Percentiles rank a stretch among this genome's conserved stretches.
Evolutionary conservation across 1,284 basidiomycete genomes (phyloP).

Genomic region (Apiotrichum gracile): DNA sequence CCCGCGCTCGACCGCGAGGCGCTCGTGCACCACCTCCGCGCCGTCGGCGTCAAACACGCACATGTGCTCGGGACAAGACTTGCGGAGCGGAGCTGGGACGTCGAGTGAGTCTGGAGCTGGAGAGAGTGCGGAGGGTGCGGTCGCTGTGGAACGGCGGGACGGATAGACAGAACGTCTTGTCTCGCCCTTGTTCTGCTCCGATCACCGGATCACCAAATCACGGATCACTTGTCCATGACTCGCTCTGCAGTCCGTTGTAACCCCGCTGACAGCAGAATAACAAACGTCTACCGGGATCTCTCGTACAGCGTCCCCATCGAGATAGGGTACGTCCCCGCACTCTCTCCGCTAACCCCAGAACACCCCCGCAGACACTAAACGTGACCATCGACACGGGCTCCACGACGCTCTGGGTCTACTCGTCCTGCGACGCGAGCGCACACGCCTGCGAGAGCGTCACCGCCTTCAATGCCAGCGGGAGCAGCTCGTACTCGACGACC

Average conservation of each 20-base stretch:
- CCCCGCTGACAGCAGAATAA: slow-evolving; percentile 14
- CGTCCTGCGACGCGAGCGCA: not conserved
- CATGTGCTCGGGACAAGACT: too few relatives aligned
- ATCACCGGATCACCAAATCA: too few relatives aligned
- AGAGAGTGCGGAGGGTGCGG: too few relatives aligned
- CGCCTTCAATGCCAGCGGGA: slow-evolving; percentile 27
- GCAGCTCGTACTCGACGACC: slow-evolving; percentile 27
- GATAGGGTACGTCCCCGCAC: slow-evolving; percentile 17
- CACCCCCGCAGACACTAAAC: slow-evolving; percentile 43
- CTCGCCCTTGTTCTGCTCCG: too few relatives aligned
- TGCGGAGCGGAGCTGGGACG: too few relatives aligned
- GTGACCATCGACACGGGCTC: slow-evolving; percentile 48
- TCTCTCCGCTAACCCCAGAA: too few relatives aligned
- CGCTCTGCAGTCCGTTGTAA: too few relatives aligned
- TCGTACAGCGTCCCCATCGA: slow-evolving; percentile 32
- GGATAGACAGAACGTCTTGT: too few relatives aligned
- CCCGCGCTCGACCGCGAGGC: not conserved
- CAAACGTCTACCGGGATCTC: slow-evolving; percentile 27
- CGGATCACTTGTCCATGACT: too few relatives aligned
- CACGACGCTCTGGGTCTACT: slow-evolving; percentile 28
- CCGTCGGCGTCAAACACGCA: not conserved
- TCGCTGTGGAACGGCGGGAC: too few relatives aligned
- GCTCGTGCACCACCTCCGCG: not conserved
- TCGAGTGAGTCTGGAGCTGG: too few relatives aligned
- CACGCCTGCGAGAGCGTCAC: slow-evolving; percentile 11